A percentile compares a stretch with the other conserved stretches of the same genome.
Conservation (phyloP, 352 stramenopile genomes). For the Pythium vanterpoolii region DNA sequence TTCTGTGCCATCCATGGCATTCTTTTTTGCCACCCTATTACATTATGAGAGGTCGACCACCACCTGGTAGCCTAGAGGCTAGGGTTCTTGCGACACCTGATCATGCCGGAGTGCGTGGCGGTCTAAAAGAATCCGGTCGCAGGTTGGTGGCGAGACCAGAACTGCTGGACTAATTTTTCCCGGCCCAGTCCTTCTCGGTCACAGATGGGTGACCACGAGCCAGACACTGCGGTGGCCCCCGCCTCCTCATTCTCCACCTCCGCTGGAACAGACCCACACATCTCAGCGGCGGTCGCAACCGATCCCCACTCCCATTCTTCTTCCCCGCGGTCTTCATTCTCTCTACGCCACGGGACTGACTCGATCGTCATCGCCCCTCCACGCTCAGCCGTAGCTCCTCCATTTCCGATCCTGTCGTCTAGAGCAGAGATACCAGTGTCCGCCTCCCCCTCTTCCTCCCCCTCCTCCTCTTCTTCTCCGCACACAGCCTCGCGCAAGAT, state of each 20-base stretch:
- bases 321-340: not conserved
- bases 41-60: conserved; percentile 7
- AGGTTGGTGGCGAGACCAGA: conserved; percentile 18
- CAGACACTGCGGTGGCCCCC: not conserved
- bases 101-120: conserved; percentile 18
- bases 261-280: not conserved
- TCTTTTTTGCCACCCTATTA: conserved; percentile 20
- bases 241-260: not conserved
- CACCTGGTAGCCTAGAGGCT: conserved; percentile 2
- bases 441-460: not conserved
- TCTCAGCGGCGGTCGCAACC: conserved; percentile 8
- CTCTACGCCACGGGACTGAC: not conserved
- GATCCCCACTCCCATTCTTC: conserved; percentile 9
- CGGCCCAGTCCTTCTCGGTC: conserved; percentile 7
- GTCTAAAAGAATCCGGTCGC: conserved; percentile 9
- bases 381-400: too few species aligned
- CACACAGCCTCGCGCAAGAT: conserved; percentile 15
- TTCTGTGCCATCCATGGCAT: conserved; percentile 1
- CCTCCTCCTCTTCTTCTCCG: not conserved
- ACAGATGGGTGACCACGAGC: conserved; percentile 19
- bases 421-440: conserved; percentile 2
- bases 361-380: not conserved
- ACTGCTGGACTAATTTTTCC: conserved; percentile 21
- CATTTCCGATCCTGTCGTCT: conserved; percentile 8
- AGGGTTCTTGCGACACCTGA: conserved; percentile 24